These are phyloP conservation scores for Lepidium africanum DNA, from an alignment of 345 rosid genomes.

Conservation along the genomic window DNA sequence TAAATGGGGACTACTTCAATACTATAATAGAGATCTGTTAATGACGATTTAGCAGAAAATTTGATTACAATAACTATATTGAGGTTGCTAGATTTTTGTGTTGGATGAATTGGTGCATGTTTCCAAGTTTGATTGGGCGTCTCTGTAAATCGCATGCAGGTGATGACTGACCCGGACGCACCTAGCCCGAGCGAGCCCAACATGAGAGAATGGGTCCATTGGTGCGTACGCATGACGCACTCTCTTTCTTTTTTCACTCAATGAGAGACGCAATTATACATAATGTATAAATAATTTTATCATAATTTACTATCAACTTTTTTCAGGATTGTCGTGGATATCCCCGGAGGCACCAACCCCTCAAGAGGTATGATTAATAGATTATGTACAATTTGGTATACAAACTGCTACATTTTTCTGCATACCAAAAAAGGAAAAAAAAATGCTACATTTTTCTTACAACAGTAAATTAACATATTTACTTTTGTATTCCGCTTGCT, in stretches of 20 bases:
- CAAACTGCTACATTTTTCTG: too few relatives aligned
- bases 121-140: neutral
- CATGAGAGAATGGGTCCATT: conserved; percentile 86
- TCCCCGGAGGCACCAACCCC: conserved; percentile 72
- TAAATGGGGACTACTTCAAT: neutral
- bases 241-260: neutral
- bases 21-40: neutral
- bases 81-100: too few relatives aligned
- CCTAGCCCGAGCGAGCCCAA: conserved; percentile 90
- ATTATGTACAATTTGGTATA: too few relatives aligned
- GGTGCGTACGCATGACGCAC: conserved; percentile 35
- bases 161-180: conserved; percentile 93
- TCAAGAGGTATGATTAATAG: conserved; percentile 40
- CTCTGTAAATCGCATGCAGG: conserved; percentile 35
- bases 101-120: neutral
- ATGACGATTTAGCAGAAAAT: neutral
- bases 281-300: neutral
- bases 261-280: neutral
- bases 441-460: too few relatives aligned
- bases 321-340: conserved; percentile 68
- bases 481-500: too few relatives aligned
- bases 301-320: neutral
- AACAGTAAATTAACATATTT: too few relatives aligned
- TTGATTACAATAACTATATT: neutral
- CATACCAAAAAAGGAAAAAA: too few relatives aligned